These are phyloP conservation scores for Syncephalis plumigaleata DNA, from an alignment of 371 early-diverging fungal species.

Conservation along the genomic window DNA sequence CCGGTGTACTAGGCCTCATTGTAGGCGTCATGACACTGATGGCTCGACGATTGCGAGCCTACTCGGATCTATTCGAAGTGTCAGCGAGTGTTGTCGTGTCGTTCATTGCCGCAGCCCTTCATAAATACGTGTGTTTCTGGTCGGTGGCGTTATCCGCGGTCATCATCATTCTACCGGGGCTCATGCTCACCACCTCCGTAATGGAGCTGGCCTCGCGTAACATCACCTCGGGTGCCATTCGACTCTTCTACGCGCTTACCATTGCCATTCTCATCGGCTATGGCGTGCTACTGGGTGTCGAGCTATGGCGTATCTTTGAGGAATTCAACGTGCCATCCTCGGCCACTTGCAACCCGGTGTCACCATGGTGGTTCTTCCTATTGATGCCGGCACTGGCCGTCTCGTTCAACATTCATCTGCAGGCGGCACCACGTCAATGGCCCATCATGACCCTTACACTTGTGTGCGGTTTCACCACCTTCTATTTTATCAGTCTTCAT, in stretches of 20 bases:
- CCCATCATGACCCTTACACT: conserved; percentile 11
- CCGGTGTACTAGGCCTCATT: conserved; percentile 20
- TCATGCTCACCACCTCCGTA: conserved; percentile 34
- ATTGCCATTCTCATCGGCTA: conserved; percentile 41
- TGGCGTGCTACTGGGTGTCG: conserved; percentile 38
- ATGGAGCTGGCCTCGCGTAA: conserved; percentile 52
- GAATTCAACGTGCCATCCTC: conserved; percentile 1
- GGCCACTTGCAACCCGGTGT: conserved; percentile 10
- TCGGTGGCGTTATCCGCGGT: conserved; percentile 27
- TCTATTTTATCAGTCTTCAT: conserved; percentile 18
- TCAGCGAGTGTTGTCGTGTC: conserved; percentile 26
- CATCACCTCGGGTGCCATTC: conserved; percentile 48
- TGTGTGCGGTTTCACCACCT: conserved; percentile 10
- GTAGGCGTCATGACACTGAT: conserved; percentile 21
- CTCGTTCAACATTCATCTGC: conserved; percentile 10
- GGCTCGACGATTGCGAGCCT: conserved; percentile 22
- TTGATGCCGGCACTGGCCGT: conserved; percentile 12
- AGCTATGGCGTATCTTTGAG: conserved; percentile 16
- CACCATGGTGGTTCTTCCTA: conserved; percentile 12
- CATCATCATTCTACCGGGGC: conserved; percentile 32
- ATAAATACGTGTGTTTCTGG: conserved; percentile 23
- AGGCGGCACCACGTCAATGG: conserved; percentile 16
- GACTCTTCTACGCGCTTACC: conserved; percentile 41
- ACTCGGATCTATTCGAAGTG: conserved; percentile 32
- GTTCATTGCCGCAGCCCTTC: conserved; percentile 24